Evolutionary conservation across 768 basidiomycete species (phyloP).

Genomic region (Lactarius deliciosus): DNA sequence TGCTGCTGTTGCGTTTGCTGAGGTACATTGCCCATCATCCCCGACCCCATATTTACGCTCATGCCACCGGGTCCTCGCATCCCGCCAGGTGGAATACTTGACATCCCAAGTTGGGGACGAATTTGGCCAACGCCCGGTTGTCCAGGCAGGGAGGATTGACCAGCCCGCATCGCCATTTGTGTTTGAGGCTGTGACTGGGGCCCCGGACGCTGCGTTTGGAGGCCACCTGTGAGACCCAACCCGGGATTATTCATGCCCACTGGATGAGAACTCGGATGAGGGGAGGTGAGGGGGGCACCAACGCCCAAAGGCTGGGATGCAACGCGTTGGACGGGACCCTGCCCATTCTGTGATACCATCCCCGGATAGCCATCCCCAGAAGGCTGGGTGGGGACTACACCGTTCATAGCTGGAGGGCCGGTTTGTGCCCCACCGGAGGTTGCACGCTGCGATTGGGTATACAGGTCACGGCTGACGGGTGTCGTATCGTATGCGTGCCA

Average conservation of each 20-base stretch:
- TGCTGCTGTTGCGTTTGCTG: conserved; percentile 36
- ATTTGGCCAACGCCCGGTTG: conserved; percentile 39
- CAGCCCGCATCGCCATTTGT: conserved; percentile 36
- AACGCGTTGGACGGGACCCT: conserved; percentile 46
- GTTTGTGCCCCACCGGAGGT: conserved; percentile 17
- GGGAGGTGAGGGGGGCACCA: conserved; percentile 10
- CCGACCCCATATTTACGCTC: conserved; percentile 44
- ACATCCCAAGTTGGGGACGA: conserved; percentile 38
- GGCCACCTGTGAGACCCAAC: conserved; percentile 42
- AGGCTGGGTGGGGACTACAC: conserved; percentile 29
- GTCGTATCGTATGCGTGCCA: conserved; percentile 12
- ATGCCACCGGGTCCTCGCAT: conserved; percentile 43
- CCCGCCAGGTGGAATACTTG: conserved; percentile 30
- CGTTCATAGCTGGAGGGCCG: conserved; percentile 21
- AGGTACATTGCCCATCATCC: conserved; percentile 47
- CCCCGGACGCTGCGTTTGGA: conserved; percentile 38
- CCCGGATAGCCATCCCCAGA: conserved; percentile 22
- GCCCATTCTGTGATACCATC: conserved; percentile 17
- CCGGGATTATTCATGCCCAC: conserved; percentile 34
- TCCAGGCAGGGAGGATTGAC: conserved; percentile 34
- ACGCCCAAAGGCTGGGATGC: conserved; percentile 48
- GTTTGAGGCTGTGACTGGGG: conserved; percentile 37
- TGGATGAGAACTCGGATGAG: conserved; percentile 19
- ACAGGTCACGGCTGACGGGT: conserved; percentile 14
- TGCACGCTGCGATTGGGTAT: conserved; percentile 20